Base-by-base conservation (phyloP, 1,284 basidiomycete genomes). In the Cryptococcus sp. region DNA sequence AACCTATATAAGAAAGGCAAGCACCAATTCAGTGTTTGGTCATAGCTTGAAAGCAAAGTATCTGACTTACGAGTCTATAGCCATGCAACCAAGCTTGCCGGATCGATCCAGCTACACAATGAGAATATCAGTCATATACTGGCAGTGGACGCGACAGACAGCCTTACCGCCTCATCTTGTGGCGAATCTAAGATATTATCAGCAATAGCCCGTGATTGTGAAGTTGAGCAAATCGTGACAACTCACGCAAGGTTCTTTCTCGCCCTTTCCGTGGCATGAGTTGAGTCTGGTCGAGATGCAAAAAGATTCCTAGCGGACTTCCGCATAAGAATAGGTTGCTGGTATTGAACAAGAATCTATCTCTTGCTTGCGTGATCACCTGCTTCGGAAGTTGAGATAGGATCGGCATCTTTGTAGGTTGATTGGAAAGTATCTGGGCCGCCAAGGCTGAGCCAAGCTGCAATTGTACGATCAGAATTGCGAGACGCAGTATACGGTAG, bases 221-320 rank as follows among this genome's bases (percentile, higher is more conserved):
- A 3, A 3, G 3, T 5, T 23, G 3, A 51, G 15, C 3, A n/a
- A n/a, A n/a, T 17, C 11, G 25, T 25, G 2, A 39, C 37, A 17
- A 66, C 72, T 60, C 46, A 74, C 73, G 52, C 72, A 78, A 80
- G 0, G 82, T 81, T 46, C 81, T 61, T 52, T 80, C 80, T 46
- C 80, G 66, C 1, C 82, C 82, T 63, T 79, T 79, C 17, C 83
- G 73, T 0, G 83, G 82, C 60, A 83, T 82, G 17, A 84, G 65
- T 61, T 83, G 83, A 0, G 81, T 78, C 44, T 82, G 80, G 52
- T 82, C 79, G 6, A 85, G 70, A 59, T 82, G 82, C 13, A 83
- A 72, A 66, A 84, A 83, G 26, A 85, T 73, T 0, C 82, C 80
- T 1, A 84, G 71, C 0, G 83, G 83, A 52, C 81, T 81, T 5